phyloP scores from a whole-genome alignment of 345 rosid genomes.

The Rubroshorea leprosula region DNA sequence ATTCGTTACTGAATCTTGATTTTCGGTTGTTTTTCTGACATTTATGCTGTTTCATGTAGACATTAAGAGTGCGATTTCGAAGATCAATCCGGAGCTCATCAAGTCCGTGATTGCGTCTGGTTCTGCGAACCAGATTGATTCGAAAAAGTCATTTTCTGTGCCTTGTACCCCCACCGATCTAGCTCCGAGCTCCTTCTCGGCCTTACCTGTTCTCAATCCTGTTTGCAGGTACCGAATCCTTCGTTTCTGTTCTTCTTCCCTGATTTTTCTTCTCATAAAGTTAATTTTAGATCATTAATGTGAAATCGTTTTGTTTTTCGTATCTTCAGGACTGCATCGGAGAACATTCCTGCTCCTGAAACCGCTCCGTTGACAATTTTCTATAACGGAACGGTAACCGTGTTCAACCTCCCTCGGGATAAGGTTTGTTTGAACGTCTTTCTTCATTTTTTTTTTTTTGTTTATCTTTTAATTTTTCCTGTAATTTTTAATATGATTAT shows the following conservation, averaged over 20 bases:
- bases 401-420: constrained; percentile 51
- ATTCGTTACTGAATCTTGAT: too few species aligned
- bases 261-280: too few species aligned
- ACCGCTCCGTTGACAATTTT: constrained; percentile 83
- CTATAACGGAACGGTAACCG: constrained; percentile 71
- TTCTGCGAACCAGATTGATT: constrained; percentile 11
- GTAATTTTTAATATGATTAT: neutral
- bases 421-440: constrained; percentile 30
- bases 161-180: constrained; percentile 43
- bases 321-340: constrained; percentile 22
- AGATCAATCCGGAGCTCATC: constrained; percentile 68
- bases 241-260: too few species aligned
- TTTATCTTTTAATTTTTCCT: neutral
- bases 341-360: constrained; percentile 26
- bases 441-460: neutral
- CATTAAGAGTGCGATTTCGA: constrained; percentile 76
- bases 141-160: constrained; percentile 26
- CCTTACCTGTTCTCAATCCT: constrained; percentile 32
- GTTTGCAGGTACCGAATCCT: constrained; percentile 27
- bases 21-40: neutral
- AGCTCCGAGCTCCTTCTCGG: constrained; percentile 24
- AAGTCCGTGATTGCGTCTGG: constrained; percentile 62
- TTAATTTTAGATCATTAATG: neutral
- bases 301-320: neutral
- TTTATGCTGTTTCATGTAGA: constrained; percentile 25